Base-by-base conservation (phyloP, 1,284 basidiomycete species). In the Sphaerobolus stellatus region DNA sequence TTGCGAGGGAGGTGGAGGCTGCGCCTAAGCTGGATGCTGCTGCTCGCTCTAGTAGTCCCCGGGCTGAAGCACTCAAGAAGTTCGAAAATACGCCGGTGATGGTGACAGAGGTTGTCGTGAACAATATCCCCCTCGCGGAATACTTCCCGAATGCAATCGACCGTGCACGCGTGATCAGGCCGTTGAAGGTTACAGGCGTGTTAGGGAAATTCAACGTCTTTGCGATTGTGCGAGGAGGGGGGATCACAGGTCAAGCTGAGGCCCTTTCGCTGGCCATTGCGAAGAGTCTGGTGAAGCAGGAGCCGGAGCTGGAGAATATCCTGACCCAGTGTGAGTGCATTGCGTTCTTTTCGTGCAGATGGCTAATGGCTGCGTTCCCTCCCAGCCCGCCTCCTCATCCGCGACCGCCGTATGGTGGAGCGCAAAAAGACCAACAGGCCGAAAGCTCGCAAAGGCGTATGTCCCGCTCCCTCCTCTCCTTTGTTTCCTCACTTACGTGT, bases 401-500 rank as follows among this genome's bases (percentile, higher is more conserved):
- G 96, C 66, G 96, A 99, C 76, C 92, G 94, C 45, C 89, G 96
- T 72, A 92, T 95, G 88, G 94, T 98, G 29, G 96, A 99, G 76
- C 83, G 96, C 63, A 99, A 99, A 77, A 98, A 98, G 81, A 94
- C 96, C 7, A 91, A 91, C 58, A 71, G 85, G 62, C 84, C 88
- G 59, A 98, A 98, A 78, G 92, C 96, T 58, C 86, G 95, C 70
- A 95, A 96, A 76, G 80, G 80, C 71, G 92, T 93, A 72, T 52
- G 90, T 86, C 40, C 18, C 16, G 8, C 44, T 13, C 54, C 29
- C 49, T 25, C 48, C 54, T 9, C 61, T 51, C 41, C n/a, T 31
- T 44, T 52, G 41, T 51, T 45, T 57, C 49, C 18, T 52, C 47
- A 44, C 49, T 58, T 48, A 58, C 54, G 58, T 33, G 22, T 20